Conservation (phyloP, 1,284 basidiomycete species). For the Microbotryum scabiosae region DNA sequence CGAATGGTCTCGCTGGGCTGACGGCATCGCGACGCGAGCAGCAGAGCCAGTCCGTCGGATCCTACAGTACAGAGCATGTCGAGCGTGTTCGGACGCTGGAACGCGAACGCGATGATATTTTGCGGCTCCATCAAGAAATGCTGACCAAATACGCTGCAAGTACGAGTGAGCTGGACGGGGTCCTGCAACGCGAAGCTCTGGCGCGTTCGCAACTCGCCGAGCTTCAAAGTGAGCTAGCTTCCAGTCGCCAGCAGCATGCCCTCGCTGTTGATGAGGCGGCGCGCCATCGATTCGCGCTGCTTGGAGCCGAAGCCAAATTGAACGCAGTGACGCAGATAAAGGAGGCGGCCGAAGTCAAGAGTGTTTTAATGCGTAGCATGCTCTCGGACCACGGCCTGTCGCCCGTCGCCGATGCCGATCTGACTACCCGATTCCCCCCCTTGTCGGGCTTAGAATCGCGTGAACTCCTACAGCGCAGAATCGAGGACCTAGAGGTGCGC, state of each 20-base stretch:
- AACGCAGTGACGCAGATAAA: conserved; percentile 59
- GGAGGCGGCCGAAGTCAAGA: conserved; percentile 64
- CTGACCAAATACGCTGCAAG: conserved; percentile 33
- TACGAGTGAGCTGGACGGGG: conserved; percentile 56
- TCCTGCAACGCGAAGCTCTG: conserved; percentile 54
- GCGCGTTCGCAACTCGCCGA: conserved; percentile 61
- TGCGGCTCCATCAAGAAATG: conserved; percentile 68
- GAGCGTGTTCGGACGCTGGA: conserved; percentile 59
- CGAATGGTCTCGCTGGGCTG: conserved; percentile 70
- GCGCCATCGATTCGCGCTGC: conserved; percentile 43
- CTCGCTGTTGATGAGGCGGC: conserved; percentile 62
- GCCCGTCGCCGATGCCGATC: conserved; percentile 54
- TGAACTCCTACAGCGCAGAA: conserved; percentile 58
- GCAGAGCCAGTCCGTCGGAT: neutral
- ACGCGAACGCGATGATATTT: conserved; percentile 59
- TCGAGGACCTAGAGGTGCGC: conserved; percentile 65
- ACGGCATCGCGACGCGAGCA: conserved; percentile 45
- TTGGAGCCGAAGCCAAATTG: conserved; percentile 63
- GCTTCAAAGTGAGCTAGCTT: conserved; percentile 68
- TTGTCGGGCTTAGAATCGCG: conserved; percentile 47
- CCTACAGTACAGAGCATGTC: neutral
- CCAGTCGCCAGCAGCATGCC: conserved; percentile 67
- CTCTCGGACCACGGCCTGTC: conserved; percentile 79
- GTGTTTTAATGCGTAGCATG: conserved; percentile 73
- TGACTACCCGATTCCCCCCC: conserved; percentile 47